Evolutionary conservation across 129 eudicot species (phyloP).

Genomic region (Sambucus nigra): DNA sequence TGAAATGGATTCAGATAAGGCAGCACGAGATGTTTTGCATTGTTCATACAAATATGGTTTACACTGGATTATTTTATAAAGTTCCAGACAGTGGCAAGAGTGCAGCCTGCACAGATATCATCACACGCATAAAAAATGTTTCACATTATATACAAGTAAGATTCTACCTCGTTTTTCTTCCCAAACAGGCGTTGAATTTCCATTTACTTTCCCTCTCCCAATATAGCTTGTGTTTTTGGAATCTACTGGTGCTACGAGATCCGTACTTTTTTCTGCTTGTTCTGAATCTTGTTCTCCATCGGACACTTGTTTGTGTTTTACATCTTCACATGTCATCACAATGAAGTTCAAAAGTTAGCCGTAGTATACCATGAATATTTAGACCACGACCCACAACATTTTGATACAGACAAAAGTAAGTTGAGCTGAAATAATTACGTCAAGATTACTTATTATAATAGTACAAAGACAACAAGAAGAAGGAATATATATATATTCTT

Average conservation of each 20-base stretch:
- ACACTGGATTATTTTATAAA: not conserved
- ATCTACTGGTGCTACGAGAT: conserved; percentile 12
- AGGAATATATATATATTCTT: no score
- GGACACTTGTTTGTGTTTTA: conserved; percentile 10
- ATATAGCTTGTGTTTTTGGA: conserved; percentile 18
- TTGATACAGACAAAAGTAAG: not conserved
- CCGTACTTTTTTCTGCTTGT: conserved; percentile 11
- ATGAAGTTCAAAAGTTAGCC: conserved; percentile 7
- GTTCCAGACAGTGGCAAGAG: not conserved
- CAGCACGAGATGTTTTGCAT: no score
- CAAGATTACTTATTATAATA: not conserved
- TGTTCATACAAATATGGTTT: not conserved
- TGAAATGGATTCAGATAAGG: no score
- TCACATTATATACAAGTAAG: conserved; percentile 11
- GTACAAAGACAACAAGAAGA: not conserved
- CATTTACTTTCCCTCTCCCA: conserved; percentile 5
- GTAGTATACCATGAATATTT: not conserved
- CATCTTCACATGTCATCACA: conserved; percentile 22
- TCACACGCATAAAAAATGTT: not conserved
- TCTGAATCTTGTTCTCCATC: conserved; percentile 17
- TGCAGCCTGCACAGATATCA: not conserved
- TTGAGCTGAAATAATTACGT: not conserved
- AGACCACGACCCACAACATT: conserved; percentile 3
- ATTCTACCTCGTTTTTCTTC: conserved; percentile 26
- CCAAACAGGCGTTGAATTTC: conserved; percentile 12